Evolutionary conservation across 2,329 filamentous ascomycete genomes (phyloP).

Genomic region (Diplodia scrobiculata): DNA sequence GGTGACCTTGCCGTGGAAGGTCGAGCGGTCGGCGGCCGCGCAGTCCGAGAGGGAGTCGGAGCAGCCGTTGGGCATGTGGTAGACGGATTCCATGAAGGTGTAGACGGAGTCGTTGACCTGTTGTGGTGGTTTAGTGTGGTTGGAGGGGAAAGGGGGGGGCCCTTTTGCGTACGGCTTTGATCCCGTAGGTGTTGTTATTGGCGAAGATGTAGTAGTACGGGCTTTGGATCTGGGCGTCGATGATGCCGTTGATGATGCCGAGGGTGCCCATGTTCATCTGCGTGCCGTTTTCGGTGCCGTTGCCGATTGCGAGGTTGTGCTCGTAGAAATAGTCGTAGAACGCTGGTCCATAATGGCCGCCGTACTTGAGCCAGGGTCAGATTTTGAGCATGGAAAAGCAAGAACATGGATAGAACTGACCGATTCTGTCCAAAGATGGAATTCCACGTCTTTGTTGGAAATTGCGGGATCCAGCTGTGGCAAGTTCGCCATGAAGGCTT

Average conservation of each 20-base stretch:
- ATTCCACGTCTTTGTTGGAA: constrained; percentile 55
- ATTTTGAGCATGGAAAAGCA: background rate
- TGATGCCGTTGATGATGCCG: constrained; percentile 59
- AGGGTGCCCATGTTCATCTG: constrained; percentile 58
- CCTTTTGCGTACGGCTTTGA: constrained; percentile 41
- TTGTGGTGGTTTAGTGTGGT: background rate
- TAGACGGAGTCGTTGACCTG: constrained; percentile 52
- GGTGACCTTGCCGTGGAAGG: constrained; percentile 1
- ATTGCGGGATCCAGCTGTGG: constrained; percentile 51
- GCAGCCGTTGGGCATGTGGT: constrained; percentile 54
- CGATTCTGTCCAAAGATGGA: constrained; percentile 56
- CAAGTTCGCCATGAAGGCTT: constrained; percentile 42
- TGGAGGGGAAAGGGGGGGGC: background rate
- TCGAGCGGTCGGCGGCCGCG: constrained; percentile 44
- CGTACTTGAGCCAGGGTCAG: constrained; percentile 34
- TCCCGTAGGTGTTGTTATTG: constrained; percentile 59
- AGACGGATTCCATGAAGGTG: constrained; percentile 49
- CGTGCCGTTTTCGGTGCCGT: constrained; percentile 52
- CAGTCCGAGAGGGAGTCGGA: constrained; percentile 55
- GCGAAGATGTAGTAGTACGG: constrained; percentile 54
- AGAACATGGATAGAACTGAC: background rate
- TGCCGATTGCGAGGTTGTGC: constrained; percentile 56
- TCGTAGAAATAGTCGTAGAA: constrained; percentile 62
- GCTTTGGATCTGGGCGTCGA: constrained; percentile 53
- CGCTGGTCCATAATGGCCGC: constrained; percentile 55